Conservation (phyloP, 1,139 yeast genomes). For the Candida sojae region DNA sequence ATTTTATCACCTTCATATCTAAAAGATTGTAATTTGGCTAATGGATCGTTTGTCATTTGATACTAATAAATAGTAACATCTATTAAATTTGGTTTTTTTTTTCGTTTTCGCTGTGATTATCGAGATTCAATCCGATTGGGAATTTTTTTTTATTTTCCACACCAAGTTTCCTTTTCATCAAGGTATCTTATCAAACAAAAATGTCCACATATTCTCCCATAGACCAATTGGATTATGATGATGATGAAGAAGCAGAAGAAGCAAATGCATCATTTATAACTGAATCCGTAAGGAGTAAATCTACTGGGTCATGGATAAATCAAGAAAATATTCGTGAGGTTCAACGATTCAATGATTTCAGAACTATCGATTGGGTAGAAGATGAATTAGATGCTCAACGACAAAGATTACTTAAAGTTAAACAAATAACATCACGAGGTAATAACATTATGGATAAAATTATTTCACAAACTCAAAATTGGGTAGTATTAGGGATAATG, state of each 20-base stretch:
- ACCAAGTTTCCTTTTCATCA: background rate
- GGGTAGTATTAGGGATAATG: conserved; percentile 74
- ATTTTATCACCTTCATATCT: background rate
- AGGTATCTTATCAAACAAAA: background rate
- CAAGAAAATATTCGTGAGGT: conserved; percentile 39
- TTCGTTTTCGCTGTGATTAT: background rate
- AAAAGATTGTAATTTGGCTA: background rate
- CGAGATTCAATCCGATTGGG: background rate
- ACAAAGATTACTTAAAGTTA: conserved; percentile 26
- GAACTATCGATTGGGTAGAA: conserved; percentile 83
- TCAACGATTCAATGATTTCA: conserved; percentile 57
- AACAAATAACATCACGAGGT: conserved; percentile 15
- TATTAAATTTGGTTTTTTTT: too few species aligned
- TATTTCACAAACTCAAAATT: conserved; percentile 59
- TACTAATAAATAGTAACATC: too few species aligned
- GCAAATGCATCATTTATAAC: conserved; percentile 1
- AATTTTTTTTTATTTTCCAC: conserved; percentile 1
- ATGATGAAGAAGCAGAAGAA: background rate
- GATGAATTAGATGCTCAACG: conserved; percentile 66
- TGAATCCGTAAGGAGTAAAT: conserved; percentile 8
- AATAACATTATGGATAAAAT: conserved; percentile 27
- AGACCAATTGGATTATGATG: conserved; percentile 7
- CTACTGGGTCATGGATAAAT: conserved; percentile 41
- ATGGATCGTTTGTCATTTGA: background rate
- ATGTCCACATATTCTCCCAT: conserved; percentile 4